Base-by-base conservation (phyloP, 148 eudicot genomes). In the Rhododendron mucronatum region DNA sequence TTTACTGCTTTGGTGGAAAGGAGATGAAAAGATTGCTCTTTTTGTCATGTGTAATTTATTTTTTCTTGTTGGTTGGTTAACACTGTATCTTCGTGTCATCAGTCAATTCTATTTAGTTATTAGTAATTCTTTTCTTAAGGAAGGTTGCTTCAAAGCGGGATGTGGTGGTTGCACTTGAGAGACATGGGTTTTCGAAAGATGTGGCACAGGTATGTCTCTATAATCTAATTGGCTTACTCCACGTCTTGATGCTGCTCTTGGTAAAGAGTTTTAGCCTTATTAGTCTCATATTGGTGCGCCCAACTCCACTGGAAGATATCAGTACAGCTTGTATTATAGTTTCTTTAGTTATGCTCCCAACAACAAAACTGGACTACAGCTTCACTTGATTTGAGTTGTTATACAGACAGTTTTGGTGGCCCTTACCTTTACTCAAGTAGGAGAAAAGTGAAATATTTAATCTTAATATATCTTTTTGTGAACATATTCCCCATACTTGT, bases 81-180 rank as follows among this genome's bases (percentile, higher is more conserved):
- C 18, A 53, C 30, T 82, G 37, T 28, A 44, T 79, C 50, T 26
- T 80, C 76, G 0, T 48, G 33, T 79, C 74, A 15, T 18, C 69
- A 23, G 67, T 57, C 5, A 14, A 7, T 30, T 44, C 59, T 12
- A 51, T 77, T 57, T 35, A 61, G 74, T 82, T 12, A 73, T 3
- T 85, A 20, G 47, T 83, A 33, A 85, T 81, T 69, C 87, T 88
- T 83, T 57, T 85, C 33, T 88, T 84, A 91, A 90, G 89, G 83
- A 92, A 96, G 98, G 91, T 96, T 89, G 86, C 94, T 75, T 94
- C 98, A 84, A 96, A 94, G 90, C 87, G 90, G 85, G 94, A 90
- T 89, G 89, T 93, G 57, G 85, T 93, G 73, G 91, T 92, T 84
- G 94, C 94, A 88, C 96, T 94, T 84, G 84, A 86, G 53, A 92